Percentiles rank a stretch among this genome's conserved stretches.
Evolutionary conservation across 495 filamentous ascomycete species (phyloP).

Genomic region (Cercophora newfieldiana): DNA sequence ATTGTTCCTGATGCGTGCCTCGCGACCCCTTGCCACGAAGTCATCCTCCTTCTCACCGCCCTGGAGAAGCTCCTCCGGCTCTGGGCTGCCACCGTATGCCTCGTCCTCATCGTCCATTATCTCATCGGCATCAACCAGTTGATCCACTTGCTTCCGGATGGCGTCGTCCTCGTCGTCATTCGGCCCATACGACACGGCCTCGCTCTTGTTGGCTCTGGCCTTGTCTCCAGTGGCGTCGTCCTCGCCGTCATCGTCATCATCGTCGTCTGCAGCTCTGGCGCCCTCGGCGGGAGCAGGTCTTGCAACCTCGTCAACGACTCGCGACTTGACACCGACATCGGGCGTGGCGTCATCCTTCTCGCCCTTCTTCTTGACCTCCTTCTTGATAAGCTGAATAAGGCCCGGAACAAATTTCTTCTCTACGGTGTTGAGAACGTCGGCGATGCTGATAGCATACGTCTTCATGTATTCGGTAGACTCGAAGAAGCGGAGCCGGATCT

Average conservation of each 20-base stretch:
- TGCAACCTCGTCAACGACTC: conserved; percentile 65
- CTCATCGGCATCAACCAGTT: conserved; percentile 54
- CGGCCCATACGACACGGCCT: conserved; percentile 84
- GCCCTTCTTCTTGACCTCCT: conserved; percentile 76
- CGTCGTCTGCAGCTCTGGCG: conserved; percentile 62
- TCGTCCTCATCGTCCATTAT: conserved; percentile 54
- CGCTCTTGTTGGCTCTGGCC: conserved; percentile 67
- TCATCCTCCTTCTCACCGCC: conserved; percentile 51
- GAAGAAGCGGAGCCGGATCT: conserved; percentile 81
- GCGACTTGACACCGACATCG: conserved; percentile 76
- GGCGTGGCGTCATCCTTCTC: conserved; percentile 70
- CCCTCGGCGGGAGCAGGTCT: conserved; percentile 41
- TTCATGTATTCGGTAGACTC: conserved; percentile 75
- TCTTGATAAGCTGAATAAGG: conserved; percentile 65
- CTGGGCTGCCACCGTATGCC: conserved; percentile 54
- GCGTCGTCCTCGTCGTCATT: conserved; percentile 89
- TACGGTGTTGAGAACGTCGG: conserved; percentile 75
- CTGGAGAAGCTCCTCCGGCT: conserved; percentile 43
- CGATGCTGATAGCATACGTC: conserved; percentile 77
- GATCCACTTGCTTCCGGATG: conserved; percentile 59
- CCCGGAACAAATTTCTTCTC: conserved; percentile 74
- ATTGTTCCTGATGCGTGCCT: conserved; percentile 65
- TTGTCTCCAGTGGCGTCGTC: conserved; percentile 85
- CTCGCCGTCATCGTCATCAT: conserved; percentile 74
- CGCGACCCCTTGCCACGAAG: conserved; percentile 50